Evolutionary conservation across 306 rosid species (phyloP).

Genomic region (Gynostemma pentaphyllum): DNA sequence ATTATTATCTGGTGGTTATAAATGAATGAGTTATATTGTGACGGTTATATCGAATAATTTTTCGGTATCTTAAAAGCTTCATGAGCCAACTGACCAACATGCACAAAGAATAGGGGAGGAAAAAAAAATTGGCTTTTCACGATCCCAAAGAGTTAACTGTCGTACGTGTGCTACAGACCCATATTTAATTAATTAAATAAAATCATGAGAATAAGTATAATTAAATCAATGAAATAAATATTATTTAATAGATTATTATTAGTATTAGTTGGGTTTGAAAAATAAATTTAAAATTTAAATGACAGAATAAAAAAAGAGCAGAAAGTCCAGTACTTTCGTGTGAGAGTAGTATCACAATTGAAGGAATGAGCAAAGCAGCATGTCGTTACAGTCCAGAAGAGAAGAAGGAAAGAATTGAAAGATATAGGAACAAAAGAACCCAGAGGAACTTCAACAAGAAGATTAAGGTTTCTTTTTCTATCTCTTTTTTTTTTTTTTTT

Average conservation of each 20-base stretch:
- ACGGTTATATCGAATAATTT: background rate
- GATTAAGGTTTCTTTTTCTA: slow-evolving; percentile 49
- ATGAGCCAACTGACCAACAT: no score
- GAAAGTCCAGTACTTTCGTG: slow-evolving; percentile 62
- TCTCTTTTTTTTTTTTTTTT: background rate
- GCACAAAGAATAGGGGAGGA: background rate
- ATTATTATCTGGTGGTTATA: no score
- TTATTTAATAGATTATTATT: background rate
- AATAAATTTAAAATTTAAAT: background rate
- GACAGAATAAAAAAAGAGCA: slow-evolving; percentile 9
- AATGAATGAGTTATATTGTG: background rate
- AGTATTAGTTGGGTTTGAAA: background rate
- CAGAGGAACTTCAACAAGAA: slow-evolving; percentile 93
- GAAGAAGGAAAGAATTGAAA: slow-evolving; percentile 75
- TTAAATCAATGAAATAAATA: no score
- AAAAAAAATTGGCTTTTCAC: background rate
- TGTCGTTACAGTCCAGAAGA: slow-evolving; percentile 73
- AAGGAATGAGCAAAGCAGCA: slow-evolving; percentile 84
- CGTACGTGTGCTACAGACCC: no score
- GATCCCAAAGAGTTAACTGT: background rate
- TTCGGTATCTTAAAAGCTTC: no score
- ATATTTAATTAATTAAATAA: no score
- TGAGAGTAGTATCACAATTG: slow-evolving; percentile 71
- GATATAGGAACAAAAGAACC: slow-evolving; percentile 67
- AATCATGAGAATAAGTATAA: no score